Evolutionary conservation across 768 basidiomycete genomes (phyloP).

Genomic region (Neoboletus subvelutipes): DNA sequence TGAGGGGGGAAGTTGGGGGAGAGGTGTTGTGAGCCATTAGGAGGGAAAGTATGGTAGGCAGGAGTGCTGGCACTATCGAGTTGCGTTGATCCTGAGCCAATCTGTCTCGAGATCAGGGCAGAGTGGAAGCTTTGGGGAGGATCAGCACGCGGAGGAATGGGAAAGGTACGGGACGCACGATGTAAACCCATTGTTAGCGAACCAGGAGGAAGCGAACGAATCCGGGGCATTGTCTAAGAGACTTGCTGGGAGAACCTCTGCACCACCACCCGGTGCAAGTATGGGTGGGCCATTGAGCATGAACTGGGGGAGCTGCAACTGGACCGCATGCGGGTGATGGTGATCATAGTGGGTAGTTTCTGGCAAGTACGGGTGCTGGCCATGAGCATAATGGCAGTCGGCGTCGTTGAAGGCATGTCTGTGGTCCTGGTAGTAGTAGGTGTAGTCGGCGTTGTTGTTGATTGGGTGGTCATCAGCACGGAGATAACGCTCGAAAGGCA

Average conservation of each 20-base stretch:
- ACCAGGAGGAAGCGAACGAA: conserved; percentile 47
- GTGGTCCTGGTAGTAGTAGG: conserved; percentile 15
- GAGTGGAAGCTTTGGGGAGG: conserved; percentile 23
- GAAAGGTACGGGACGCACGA: conserved; percentile 18
- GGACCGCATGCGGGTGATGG: conserved; percentile 30
- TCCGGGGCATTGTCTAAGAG: conserved; percentile 26
- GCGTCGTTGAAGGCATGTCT: conserved; percentile 11
- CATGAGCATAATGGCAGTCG: conserved; percentile 9
- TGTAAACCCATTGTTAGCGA: conserved; percentile 45
- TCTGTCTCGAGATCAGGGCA: conserved; percentile 18
- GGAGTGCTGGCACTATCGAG: background rate
- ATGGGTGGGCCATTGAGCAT: conserved; percentile 57
- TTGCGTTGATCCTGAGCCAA: background rate
- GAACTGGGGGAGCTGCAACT: conserved; percentile 67
- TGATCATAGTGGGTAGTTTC: conserved; percentile 5
- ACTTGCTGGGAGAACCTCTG: conserved; percentile 62
- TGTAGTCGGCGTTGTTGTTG: conserved; percentile 3
- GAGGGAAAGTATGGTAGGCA: background rate
- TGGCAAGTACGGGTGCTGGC: background rate
- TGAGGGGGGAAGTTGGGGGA: background rate
- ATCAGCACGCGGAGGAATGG: conserved; percentile 9
- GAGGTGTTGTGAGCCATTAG: background rate
- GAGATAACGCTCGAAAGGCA: conserved; percentile 46
- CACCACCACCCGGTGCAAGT: conserved; percentile 70
- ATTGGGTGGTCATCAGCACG: conserved; percentile 18